These are phyloP conservation scores for Pseudonitzschia multiseries DNA, from an alignment of 108 stramenopile genomes.

Conservation along the genomic window DNA sequence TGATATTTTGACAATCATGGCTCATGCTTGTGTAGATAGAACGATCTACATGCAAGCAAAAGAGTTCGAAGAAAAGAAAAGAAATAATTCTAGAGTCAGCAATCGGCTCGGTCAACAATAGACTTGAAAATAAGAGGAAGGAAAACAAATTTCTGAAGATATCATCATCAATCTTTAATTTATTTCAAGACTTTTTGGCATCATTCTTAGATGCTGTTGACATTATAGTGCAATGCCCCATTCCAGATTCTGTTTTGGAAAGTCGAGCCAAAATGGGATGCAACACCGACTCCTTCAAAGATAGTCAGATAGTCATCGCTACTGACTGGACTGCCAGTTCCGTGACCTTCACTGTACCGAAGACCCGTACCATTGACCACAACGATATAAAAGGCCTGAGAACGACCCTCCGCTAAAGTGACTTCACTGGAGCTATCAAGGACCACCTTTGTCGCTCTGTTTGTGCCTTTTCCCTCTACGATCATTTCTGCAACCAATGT, in stretches of 20 bases:
- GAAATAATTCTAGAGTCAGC: conserved; percentile 10
- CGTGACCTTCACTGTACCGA: background rate
- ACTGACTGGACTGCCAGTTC: background rate
- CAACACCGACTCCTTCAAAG: conserved; percentile 20
- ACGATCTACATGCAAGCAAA: background rate
- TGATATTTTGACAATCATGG: conserved; percentile 5
- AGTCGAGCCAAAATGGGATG: conserved; percentile 1
- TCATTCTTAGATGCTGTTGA: background rate
- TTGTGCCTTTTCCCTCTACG: conserved; percentile 3
- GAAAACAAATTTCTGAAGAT: no score
- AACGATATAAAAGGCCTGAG: conserved; percentile 4
- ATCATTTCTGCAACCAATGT: background rate
- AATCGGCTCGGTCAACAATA: background rate
- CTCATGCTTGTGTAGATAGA: background rate
- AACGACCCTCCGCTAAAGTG: background rate
- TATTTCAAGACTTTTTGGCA: background rate
- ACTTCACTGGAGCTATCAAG: background rate
- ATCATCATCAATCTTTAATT: background rate
- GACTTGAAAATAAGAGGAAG: background rate
- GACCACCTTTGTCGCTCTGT: background rate
- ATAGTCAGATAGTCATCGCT: conserved; percentile 14
- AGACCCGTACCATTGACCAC: conserved; percentile 1
- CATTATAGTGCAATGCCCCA: conserved; percentile 17
- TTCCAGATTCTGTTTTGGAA: conserved; percentile 20
- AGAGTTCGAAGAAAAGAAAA: background rate